phyloP scores from a whole-genome alignment of 352 stramenopile species.

The Globisporangium nagaii region DNA sequence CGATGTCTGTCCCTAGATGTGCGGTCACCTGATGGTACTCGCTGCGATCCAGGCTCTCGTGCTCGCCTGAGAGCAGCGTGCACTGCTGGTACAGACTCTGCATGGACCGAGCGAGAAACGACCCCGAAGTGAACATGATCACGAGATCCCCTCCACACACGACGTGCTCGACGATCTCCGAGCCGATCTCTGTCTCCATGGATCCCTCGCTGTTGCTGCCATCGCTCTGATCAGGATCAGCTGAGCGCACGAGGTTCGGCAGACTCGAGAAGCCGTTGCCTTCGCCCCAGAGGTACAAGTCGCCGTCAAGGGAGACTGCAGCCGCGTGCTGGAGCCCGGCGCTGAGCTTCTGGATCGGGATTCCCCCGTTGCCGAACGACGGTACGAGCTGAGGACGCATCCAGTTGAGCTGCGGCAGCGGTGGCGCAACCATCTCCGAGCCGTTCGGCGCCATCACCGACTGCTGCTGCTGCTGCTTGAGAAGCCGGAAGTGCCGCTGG shows the following conservation, averaged over 20 bases:
- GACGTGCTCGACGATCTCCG: conserved; percentile 33
- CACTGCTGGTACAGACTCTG: conserved; percentile 22
- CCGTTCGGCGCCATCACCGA: background rate
- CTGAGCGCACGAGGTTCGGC: conserved; percentile 9
- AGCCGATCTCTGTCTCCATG: conserved; percentile 11
- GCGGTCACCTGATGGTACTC: background rate
- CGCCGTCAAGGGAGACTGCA: conserved; percentile 78
- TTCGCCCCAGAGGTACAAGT: conserved; percentile 90
- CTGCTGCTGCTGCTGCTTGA: conserved; percentile 7
- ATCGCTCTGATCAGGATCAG: background rate
- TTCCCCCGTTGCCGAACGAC: conserved; percentile 28
- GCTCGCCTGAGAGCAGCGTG: background rate
- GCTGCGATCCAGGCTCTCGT: conserved; percentile 3
- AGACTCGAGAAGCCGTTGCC: background rate
- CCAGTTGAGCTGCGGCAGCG: conserved; percentile 27
- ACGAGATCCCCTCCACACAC: conserved; percentile 44
- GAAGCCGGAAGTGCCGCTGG: conserved; percentile 31
- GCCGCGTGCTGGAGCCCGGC: conserved; percentile 86
- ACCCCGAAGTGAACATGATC: conserved; percentile 40
- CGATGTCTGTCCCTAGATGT: conserved; percentile 25
- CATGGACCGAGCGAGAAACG: conserved; percentile 44
- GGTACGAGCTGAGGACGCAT: conserved; percentile 41
- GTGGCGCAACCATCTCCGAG: background rate
- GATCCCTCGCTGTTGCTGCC: too few relatives aligned
- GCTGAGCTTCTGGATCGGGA: conserved; percentile 49